Evolutionary conservation across 2,329 filamentous ascomycete genomes (phyloP).

Genomic region (Cladosporium sp.): DNA sequence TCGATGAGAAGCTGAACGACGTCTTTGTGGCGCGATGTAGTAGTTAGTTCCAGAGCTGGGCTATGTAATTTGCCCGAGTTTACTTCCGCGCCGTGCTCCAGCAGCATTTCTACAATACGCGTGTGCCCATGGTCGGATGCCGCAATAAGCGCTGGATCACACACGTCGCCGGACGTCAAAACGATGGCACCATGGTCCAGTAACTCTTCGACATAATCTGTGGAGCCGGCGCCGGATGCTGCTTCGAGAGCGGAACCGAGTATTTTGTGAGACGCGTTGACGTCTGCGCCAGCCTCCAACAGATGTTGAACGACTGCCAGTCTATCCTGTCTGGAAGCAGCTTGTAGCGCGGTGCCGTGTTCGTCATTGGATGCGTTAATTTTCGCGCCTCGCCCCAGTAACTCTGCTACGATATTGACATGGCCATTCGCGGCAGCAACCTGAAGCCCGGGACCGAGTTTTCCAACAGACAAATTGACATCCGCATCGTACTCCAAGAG

Average conservation of each 20-base stretch:
- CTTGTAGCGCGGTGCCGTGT: not conserved
- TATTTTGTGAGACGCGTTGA: not conserved
- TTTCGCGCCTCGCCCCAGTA: too few species aligned
- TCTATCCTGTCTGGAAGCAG: not conserved
- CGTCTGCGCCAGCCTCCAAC: not conserved
- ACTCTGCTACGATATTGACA: too few species aligned
- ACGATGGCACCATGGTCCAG: slow-evolving; percentile 12
- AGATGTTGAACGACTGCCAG: not conserved
- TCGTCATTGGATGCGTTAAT: not conserved
- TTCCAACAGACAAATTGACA: not conserved
- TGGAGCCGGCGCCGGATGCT: too few species aligned
- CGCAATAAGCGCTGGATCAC: not conserved
- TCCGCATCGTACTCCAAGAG: not conserved
- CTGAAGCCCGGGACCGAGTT: too few species aligned
- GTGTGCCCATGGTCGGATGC: not conserved
- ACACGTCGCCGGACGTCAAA: not conserved
- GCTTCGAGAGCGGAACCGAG: too few species aligned
- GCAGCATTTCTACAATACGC: not conserved
- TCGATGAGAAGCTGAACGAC: too few species aligned
- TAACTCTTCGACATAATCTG: not conserved
- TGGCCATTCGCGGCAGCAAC: too few species aligned
- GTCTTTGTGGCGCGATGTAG: too few species aligned
- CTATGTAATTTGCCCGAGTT: too few species aligned
- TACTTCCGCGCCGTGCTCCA: not conserved
- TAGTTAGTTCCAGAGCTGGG: too few species aligned